These are phyloP conservation scores for Oryza meridionalis DNA, from an alignment of 176 grass and related monocot genomes.

Conservation along the genomic window DNA sequence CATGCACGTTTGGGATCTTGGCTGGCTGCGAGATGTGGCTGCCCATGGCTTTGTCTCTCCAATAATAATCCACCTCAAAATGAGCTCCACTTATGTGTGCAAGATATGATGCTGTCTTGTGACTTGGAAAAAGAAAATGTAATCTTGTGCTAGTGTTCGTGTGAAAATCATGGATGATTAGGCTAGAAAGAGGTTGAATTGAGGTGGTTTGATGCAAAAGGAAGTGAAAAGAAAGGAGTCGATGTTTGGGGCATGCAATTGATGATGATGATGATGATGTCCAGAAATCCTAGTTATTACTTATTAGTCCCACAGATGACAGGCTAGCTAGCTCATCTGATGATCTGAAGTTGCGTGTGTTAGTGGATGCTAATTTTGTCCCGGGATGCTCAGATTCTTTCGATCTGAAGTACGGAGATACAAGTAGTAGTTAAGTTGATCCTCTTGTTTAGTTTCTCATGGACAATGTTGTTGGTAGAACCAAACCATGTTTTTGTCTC, in stretches of 20 bases:
- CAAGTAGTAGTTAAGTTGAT: neutral
- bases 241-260: neutral
- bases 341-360: neutral
- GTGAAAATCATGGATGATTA: neutral
- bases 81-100: neutral
- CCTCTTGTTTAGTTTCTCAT: neutral
- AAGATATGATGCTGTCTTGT: neutral
- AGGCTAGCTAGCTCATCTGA: neutral
- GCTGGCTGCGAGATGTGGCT: neutral
- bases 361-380: slow-evolving; percentile 11
- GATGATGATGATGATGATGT: neutral
- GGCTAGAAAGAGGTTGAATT: neutral
- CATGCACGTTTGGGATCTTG: slow-evolving; percentile 42
- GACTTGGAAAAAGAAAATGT: neutral
- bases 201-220: neutral
- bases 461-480: slow-evolving; percentile 29
- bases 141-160: neutral
- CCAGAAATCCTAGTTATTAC: neutral
- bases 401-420: neutral
- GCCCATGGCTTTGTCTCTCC: slow-evolving; percentile 37
- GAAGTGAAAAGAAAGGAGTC: neutral
- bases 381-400: slow-evolving; percentile 18
- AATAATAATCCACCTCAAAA: neutral
- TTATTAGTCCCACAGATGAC: neutral
- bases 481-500: slow-evolving; percentile 35